Evolutionary conservation across 768 basidiomycete genomes (phyloP).

Genomic region (Candolleomyces eurysporus): DNA sequence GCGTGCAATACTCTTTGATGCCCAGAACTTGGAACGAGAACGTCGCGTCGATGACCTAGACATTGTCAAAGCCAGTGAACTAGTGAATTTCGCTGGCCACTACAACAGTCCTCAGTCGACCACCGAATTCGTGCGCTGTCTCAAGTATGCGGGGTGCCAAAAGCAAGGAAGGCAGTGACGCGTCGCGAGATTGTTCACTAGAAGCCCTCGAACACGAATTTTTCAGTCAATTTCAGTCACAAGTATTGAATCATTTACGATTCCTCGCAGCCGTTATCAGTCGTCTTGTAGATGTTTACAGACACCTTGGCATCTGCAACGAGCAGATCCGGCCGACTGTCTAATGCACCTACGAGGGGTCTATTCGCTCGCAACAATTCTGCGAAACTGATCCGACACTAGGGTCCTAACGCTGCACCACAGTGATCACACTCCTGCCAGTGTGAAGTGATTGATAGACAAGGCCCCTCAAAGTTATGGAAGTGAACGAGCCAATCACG

Average conservation of each 20-base stretch:
- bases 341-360: too few relatives aligned
- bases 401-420: too few relatives aligned
- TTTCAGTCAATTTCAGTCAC: background rate
- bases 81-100: constrained; percentile 41
- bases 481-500: too few relatives aligned
- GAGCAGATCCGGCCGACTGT: constrained; percentile 38
- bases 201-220: constrained; percentile 28
- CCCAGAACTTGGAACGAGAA: constrained; percentile 27
- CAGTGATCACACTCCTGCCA: too few relatives aligned
- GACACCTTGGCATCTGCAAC: constrained; percentile 41
- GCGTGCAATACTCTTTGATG: constrained; percentile 24
- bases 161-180: constrained; percentile 33
- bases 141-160: constrained; percentile 38
- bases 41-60: constrained; percentile 19
- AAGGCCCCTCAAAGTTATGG: too few relatives aligned
- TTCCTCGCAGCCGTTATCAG: constrained; percentile 44
- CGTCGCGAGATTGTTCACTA: constrained; percentile 43
- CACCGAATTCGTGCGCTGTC: constrained; percentile 25
- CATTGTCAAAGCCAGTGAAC: constrained; percentile 18
- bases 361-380: too few relatives aligned
- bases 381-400: too few relatives aligned
- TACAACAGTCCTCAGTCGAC: constrained; percentile 33
- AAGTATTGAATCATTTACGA: constrained; percentile 25
- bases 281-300: constrained; percentile 12
- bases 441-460: too few relatives aligned